Evolutionary conservation across 2,329 filamentous ascomycete species (phyloP).

Genomic region (Dothistroma septosporum): DNA sequence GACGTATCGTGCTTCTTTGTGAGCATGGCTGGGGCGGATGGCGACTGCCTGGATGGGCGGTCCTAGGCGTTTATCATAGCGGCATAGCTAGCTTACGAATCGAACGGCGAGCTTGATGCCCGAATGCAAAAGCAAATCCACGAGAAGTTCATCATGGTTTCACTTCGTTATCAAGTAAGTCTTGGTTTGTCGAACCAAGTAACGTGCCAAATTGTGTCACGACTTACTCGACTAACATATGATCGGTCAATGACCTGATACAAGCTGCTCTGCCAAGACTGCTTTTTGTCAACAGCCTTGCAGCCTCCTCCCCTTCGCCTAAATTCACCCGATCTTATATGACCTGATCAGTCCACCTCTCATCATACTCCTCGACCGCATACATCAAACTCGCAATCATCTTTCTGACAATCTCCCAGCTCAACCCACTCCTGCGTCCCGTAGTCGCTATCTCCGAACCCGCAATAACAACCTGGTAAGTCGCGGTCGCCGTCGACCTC

Average conservation of each 20-base stretch:
- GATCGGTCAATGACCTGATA: neutral
- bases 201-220: no score
- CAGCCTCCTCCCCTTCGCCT: no score
- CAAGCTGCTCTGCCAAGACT: neutral
- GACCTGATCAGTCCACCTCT: neutral
- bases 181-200: no score
- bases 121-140: conserved; percentile 4
- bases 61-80: conserved; percentile 19
- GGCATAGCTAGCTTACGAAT: conserved; percentile 22
- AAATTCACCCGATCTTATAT: no score
- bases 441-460: neutral
- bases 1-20: conserved; percentile 42
- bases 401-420: neutral
- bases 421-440: neutral
- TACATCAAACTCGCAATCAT: neutral
- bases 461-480: neutral
- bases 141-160: neutral
- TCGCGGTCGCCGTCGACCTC: neutral
- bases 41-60: conserved; percentile 20
- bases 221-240: no score
- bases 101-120: conserved; percentile 5
- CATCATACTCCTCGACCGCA: neutral
- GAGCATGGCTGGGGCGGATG: conserved; percentile 21
- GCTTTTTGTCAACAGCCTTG: neutral
- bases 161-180: no score